Evolutionary conservation across 371 early-diverging fungal species (phyloP).

Genomic region (Chytridium lagenaria): DNA sequence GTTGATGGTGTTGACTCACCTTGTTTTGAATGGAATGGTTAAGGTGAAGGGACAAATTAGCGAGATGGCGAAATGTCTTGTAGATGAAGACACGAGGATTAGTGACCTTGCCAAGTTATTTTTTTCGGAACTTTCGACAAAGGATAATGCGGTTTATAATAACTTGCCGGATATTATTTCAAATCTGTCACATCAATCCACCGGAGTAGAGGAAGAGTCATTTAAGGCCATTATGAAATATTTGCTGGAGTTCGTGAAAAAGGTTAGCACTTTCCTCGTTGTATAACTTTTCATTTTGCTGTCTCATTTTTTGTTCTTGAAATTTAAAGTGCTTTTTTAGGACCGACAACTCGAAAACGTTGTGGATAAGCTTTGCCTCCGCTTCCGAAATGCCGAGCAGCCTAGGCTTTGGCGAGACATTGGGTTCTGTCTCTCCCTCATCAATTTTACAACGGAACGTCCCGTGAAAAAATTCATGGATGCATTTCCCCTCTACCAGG

Average conservation of each 20-base stretch:
- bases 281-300: too few species aligned
- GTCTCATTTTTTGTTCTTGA: too few species aligned
- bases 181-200: conserved; percentile 61
- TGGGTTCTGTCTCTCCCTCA: conserved; percentile 84
- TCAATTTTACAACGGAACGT: conserved; percentile 79
- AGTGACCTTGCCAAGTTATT: conserved; percentile 91
- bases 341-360: conserved; percentile 93
- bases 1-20: conserved; percentile 95
- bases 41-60: conserved; percentile 97
- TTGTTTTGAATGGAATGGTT: conserved; percentile 97
- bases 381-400: conserved; percentile 75
- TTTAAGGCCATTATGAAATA: conserved; percentile 92
- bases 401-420: conserved; percentile 91
- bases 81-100: conserved; percentile 85
- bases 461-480: conserved; percentile 83
- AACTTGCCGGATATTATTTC: conserved; percentile 96
- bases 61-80: conserved; percentile 96
- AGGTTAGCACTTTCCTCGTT: conserved; percentile 55
- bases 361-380: conserved; percentile 91
- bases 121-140: conserved; percentile 92
- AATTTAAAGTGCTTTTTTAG: conserved; percentile 50
- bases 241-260: conserved; percentile 90
- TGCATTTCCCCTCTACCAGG: conserved; percentile 78
- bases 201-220: conserved; percentile 73
- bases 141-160: conserved; percentile 98